Conservation (phyloP, 1,139 yeast genomes). For the Taphrina betulina region DNA sequence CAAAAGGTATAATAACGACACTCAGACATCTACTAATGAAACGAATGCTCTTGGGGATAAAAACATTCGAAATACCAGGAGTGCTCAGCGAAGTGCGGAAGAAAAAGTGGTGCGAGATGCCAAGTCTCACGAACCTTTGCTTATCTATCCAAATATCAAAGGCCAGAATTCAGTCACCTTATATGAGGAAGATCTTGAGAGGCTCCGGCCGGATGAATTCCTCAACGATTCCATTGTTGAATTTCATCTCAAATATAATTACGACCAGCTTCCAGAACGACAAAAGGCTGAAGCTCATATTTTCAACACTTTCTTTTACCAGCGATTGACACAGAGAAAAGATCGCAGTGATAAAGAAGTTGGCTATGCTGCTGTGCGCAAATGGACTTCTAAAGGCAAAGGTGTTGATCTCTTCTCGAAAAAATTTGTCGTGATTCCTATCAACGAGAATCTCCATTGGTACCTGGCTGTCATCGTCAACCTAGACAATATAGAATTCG, state of each 20-base stretch:
- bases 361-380: conserved; percentile 65
- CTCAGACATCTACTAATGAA: not conserved
- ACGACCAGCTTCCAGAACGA: conserved; percentile 11
- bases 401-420: conserved; percentile 60
- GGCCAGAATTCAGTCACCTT: conserved; percentile 43
- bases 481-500: conserved; percentile 41
- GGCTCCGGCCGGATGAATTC: conserved; percentile 46
- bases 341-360: conserved; percentile 39
- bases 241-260: conserved; percentile 44
- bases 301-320: conserved; percentile 81
- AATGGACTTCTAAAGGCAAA: conserved; percentile 67
- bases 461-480: conserved; percentile 69
- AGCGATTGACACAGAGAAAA: conserved; percentile 52
- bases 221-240: conserved; percentile 49
- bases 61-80: not conserved
- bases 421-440: conserved; percentile 71
- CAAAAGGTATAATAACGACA: not conserved
- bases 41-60: not conserved
- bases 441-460: conserved; percentile 81
- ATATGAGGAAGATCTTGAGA: conserved; percentile 42
- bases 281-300: conserved; percentile 47
- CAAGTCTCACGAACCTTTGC: conserved; percentile 20
- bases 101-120: not conserved
- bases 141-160: conserved; percentile 31
- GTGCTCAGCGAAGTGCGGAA: not conserved